These are phyloP conservation scores for Zygosaccharomyces rouxii DNA, from an alignment of 805 yeast species.

Conservation along the genomic window DNA sequence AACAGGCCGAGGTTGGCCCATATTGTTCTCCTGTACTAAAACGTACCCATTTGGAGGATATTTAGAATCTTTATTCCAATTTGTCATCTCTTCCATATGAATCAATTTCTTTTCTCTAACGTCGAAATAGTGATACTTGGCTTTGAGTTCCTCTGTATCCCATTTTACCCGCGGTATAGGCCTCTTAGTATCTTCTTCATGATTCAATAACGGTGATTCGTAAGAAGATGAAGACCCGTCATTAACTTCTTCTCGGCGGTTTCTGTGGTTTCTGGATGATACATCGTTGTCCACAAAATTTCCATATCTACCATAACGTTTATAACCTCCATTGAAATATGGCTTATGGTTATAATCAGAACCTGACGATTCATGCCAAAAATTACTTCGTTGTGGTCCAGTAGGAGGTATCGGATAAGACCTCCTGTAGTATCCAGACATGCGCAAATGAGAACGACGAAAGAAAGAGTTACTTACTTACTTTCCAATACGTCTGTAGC, in stretches of 20 bases:
- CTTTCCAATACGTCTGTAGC: neutral
- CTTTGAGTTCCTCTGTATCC: slow-evolving; percentile 19
- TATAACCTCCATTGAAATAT: neutral
- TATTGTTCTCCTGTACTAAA: slow-evolving; percentile 15
- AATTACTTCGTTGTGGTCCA: slow-evolving; percentile 14
- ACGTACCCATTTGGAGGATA: slow-evolving; percentile 28
- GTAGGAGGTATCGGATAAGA: slow-evolving; percentile 18
- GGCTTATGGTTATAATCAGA: neutral
- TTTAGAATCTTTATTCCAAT: slow-evolving; percentile 24
- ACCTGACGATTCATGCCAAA: slow-evolving; percentile 6
- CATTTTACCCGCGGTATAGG: slow-evolving; percentile 25
- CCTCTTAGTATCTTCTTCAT: slow-evolving; percentile 7
- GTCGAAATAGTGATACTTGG: slow-evolving; percentile 33
- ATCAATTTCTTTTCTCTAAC: slow-evolving; percentile 19
- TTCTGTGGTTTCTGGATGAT: neutral
- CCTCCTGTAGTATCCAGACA: slow-evolving; percentile 25
- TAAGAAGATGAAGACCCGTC: neutral
- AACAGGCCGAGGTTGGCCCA: slow-evolving; percentile 17
- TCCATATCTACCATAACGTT: slow-evolving; percentile 7
- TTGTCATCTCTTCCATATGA: slow-evolving; percentile 23
- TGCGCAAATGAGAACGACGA: slow-evolving; percentile 7
- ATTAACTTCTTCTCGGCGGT: slow-evolving; percentile 4
- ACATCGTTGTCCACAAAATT: neutral
- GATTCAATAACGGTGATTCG: neutral
- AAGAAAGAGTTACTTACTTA: neutral